Conservation (phyloP, 805 yeast species). For the Zygotorulaspora chibaensis region DNA sequence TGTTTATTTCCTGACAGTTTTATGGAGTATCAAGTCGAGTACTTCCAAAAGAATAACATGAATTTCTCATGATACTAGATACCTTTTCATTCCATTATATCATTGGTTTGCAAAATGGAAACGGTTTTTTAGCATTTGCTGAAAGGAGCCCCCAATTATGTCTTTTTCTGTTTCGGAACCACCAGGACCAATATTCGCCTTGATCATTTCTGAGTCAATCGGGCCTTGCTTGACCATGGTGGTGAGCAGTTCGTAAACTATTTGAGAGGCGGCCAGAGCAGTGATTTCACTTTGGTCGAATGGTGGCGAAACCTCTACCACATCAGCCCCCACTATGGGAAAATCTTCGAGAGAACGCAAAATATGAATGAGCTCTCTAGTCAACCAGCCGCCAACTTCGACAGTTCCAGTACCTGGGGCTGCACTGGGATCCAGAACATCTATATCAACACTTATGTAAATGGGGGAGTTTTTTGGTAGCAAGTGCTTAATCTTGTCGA, state of each 20-base stretch:
- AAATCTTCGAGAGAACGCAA: constrained; percentile 58
- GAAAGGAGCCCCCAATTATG: too few species aligned
- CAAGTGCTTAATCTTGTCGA: constrained; percentile 46
- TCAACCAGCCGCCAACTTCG: constrained; percentile 70
- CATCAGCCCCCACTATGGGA: constrained; percentile 67
- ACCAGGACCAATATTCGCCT: not conserved
- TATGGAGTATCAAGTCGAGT: too few species aligned
- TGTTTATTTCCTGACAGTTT: too few species aligned
- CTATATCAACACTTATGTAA: constrained; percentile 75
- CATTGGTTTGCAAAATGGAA: too few species aligned
- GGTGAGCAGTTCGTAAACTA: constrained; percentile 65
- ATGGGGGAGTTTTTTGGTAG: constrained; percentile 66
- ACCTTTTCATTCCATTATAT: too few species aligned
- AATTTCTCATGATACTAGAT: too few species aligned
- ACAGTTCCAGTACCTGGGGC: constrained; percentile 82
- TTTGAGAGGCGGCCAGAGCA: constrained; percentile 65
- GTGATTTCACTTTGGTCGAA: constrained; percentile 64
- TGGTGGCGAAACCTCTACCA: constrained; percentile 69
- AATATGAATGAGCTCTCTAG: constrained; percentile 58
- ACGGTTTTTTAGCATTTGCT: too few species aligned
- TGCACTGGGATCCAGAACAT: constrained; percentile 65
- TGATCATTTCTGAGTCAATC: constrained; percentile 10
- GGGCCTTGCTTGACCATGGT: constrained; percentile 66
- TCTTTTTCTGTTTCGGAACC: too few species aligned
- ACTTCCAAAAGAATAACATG: too few species aligned